Conservation (phyloP, 2,329 filamentous ascomycete species). For the Alternaria viburni region DNA sequence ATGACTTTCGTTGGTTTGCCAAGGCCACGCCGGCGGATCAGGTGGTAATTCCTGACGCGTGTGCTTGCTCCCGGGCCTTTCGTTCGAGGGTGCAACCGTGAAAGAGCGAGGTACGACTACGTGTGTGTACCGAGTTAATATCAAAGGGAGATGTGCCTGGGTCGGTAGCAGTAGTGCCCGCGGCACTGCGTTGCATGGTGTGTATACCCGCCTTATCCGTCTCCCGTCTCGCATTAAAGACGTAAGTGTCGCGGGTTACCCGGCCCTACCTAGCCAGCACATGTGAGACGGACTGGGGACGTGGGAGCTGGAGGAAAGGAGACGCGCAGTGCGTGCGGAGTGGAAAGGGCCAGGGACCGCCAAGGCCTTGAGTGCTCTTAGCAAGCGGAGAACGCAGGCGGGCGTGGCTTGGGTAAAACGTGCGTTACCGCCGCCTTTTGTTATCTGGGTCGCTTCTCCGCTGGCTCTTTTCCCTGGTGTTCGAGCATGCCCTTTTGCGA, state of each 20-base stretch:
- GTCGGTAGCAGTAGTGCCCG: background rate
- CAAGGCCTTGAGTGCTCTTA: slow-evolving; percentile 15
- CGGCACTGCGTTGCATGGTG: background rate
- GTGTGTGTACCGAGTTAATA: background rate
- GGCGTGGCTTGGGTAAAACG: slow-evolving; percentile 9
- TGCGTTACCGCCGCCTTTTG: background rate
- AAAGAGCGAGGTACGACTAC: background rate
- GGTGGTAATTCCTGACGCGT: background rate
- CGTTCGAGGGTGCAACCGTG: background rate
- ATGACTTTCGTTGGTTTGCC: slow-evolving; percentile 1
- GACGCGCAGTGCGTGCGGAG: slow-evolving; percentile 5
- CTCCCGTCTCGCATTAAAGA: background rate
- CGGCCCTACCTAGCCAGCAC: background rate
- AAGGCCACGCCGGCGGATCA: slow-evolving; percentile 1
- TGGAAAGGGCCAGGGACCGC: slow-evolving; percentile 5
- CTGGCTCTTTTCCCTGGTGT: background rate
- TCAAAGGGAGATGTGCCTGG: background rate
- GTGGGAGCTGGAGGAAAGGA: background rate
- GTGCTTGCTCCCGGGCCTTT: background rate
- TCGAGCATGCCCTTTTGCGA: background rate
- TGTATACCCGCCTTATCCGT: background rate
- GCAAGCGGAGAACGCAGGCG: slow-evolving; percentile 8
- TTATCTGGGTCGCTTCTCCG: background rate
- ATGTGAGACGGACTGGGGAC: background rate
- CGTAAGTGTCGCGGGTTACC: background rate